Evolutionary conservation across 192 early-diverging fungal genomes (phyloP), one percentile per base, ranked within the genome.

Genomic region (Umbelopsis sp.): DNA sequence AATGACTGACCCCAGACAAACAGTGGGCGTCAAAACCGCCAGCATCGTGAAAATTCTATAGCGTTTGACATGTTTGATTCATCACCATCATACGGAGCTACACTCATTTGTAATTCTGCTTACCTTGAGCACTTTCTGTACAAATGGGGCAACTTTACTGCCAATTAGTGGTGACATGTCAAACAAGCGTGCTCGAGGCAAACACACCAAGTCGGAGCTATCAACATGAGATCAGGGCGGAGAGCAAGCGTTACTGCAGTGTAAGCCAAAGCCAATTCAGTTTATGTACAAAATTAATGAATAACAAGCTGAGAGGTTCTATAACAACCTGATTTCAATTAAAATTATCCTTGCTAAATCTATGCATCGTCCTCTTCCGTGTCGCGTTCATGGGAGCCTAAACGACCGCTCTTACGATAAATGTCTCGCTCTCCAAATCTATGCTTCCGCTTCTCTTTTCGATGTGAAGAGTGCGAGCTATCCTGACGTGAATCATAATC

Each of bases 401-500:
- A 12, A 1, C 25, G 53, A 0, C 53, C 24, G 29, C 53, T 56
- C 14, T 56, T 56, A 14, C 53, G 53, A 31, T 56, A 8, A 7
- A 31, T 25, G 29, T 56, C 53, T 8, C 38, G 38, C 38, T 29
- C 24, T 5, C 24, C 25, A 29, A 31, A 26, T 20, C 47, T 49
- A 21, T 56, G 53, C 11, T 17, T 56, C 26, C 53, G 53, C 53
- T 31, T 56, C 26, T 56, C 53, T 2, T 16, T 56, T 8, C 53
- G 24, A 56, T 62, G 26, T 62, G 56, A 32, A n/a, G 14, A 32
- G 26, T 36, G 20, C 0, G 26, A 32, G 56, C 74, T 69, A 53
- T 78, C 69, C 41, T 78, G 76, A 6, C 72, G 72, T 16, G 76
- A 77, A n/a, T 73, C 69, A n/a, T 70, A 69, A 14, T 74, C 73